Conservation (phyloP, 306 rosid species). For the Sicyos baderoa region DNA sequence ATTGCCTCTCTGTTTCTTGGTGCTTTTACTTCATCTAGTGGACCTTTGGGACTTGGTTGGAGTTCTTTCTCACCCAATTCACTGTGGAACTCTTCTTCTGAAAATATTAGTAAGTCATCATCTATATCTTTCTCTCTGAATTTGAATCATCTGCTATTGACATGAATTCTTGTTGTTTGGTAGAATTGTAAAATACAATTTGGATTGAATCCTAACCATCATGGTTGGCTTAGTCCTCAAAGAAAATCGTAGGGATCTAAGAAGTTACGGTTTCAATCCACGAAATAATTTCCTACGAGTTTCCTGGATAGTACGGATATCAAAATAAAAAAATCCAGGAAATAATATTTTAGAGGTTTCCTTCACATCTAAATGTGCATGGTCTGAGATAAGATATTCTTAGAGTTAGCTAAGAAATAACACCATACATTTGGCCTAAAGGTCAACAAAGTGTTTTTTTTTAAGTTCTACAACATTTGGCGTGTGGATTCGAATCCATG, state of each 20-base stretch:
- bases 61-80: slow-evolving; percentile 43
- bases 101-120: slow-evolving; percentile 36
- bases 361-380: no score
- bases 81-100: slow-evolving; percentile 36
- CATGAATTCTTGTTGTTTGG: neutral
- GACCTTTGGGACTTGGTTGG: slow-evolving; percentile 44
- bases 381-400: no score
- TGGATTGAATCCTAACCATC: slow-evolving; percentile 1
- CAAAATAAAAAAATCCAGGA: no score
- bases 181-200: neutral
- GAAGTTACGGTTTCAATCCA: no score
- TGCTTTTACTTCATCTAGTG: slow-evolving; percentile 60
- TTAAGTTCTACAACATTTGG: no score
- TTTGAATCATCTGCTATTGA: neutral
- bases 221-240: no score
- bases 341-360: no score
- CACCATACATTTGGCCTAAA: neutral
- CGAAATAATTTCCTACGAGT: no score
- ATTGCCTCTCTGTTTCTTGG: slow-evolving; percentile 65
- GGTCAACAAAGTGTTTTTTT: neutral
- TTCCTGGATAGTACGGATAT: no score
- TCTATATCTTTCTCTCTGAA: neutral
- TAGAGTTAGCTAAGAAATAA: neutral
- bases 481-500: no score
- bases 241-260: no score